Base-by-base conservation (phyloP, 148 eudicot species). In the Heliosperma pusillum region DNA sequence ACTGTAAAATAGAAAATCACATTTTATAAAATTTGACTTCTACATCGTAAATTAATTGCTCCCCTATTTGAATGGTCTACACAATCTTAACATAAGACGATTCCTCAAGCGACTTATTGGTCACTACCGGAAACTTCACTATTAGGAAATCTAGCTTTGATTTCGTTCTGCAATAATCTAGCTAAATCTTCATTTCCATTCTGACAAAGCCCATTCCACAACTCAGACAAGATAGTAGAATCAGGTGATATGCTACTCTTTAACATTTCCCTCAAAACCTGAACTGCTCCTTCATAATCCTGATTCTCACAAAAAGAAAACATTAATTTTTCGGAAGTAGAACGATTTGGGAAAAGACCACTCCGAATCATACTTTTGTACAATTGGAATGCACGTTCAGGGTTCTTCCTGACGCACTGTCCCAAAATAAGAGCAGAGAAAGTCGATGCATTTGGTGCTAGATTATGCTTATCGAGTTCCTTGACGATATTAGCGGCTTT, bases 351-450 rank as follows among this genome's bases (percentile, higher is more conserved):
- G 78, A 82, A 82, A 83, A 85, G 86, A 47, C 89, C 87, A 45
- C 80, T 86, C 78, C 82, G 76, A 65, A 87, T 77, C 96, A 91
- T 91, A 77, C 88, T 87, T 74, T 69, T 87, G 65, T 88, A 94
- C 10, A 94, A 59, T 45, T 88, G 88, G 81, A 88, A 84, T 24
- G 91, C 97, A 29, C 93, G 89, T 45, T 86, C 97, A 5, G 93
- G 79, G 72, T 94, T 90, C 75, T 84, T 87, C 76, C 88, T 89
- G 47, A 71, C 77, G 69, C 98, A 91, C 76, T 93, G 95, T 68
- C 98, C 97, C 17, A 64, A 71, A 72, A 93, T 93, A 67, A 93
- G 93, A 67, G 95, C 95, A 50, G 95, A 80, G 73, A 83, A 93
- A 36, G 95, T 93, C 20, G 97, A 88, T 30, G 93, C 80, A 75